Evolutionary conservation across 169 alveolate species (phyloP).

Genomic region (Cryptosporidium andersoni): DNA sequence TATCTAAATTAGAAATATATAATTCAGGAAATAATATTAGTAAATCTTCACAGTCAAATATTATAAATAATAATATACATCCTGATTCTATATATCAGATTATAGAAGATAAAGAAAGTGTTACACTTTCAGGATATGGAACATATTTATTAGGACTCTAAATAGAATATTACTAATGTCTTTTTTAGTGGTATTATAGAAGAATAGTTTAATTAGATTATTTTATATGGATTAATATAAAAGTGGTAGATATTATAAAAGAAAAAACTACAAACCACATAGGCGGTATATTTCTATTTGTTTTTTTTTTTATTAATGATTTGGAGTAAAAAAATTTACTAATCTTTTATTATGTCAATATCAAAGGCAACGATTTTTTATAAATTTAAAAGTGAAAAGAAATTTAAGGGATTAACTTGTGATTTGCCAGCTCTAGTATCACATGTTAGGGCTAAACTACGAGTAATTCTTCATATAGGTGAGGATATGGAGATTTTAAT

Average conservation of each 20-base stretch:
- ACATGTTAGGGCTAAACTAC: slow-evolving; percentile 52
- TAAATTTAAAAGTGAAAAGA: slow-evolving; percentile 59
- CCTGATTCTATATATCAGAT: not conserved
- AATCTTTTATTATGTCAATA: not conserved
- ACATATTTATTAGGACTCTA: slow-evolving; percentile 48
- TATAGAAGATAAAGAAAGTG: not conserved
- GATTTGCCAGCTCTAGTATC: slow-evolving; percentile 61
- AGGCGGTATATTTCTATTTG: not conserved
- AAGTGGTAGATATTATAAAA: not conserved
- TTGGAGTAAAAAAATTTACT: not conserved
- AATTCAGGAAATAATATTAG: too few species aligned
- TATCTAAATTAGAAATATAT: too few species aligned
- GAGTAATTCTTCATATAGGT: slow-evolving; percentile 54
- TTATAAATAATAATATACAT: too few species aligned
- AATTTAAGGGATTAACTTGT: slow-evolving; percentile 38
- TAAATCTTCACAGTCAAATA: too few species aligned
- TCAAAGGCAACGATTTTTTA: slow-evolving; percentile 21
- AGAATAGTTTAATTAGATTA: not conserved
- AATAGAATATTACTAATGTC: not conserved
- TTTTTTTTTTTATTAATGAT: not conserved
- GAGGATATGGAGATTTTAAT: slow-evolving; percentile 61
- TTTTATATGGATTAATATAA: not conserved
- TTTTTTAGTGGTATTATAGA: not conserved
- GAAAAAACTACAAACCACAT: not conserved
- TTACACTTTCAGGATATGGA: slow-evolving; percentile 39